Percentiles rank a stretch among this genome's conserved stretches.
These are phyloP conservation scores for Malassezia psittaci DNA, from an alignment of 1,284 basidiomycete species.

Conservation along the genomic window DNA sequence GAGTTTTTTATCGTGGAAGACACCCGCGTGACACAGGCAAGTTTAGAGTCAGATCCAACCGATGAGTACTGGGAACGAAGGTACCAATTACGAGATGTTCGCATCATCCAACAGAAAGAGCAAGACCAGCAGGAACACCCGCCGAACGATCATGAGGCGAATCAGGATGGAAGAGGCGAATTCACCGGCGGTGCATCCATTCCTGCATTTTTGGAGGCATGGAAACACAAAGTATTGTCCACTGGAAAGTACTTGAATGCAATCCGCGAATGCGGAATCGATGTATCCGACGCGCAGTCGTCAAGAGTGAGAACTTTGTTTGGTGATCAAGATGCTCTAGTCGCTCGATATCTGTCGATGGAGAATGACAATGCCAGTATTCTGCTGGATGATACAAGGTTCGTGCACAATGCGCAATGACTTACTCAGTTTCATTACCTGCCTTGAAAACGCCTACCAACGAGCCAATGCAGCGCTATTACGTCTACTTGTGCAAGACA, in stretches of 20 bases:
- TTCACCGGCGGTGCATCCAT: conserved; percentile 46
- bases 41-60: conserved; percentile 41
- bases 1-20: conserved; percentile 47
- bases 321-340: conserved; percentile 16
- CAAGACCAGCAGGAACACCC: conserved; percentile 26
- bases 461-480: conserved; percentile 41
- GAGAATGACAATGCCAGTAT: conserved; percentile 17
- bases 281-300: conserved; percentile 21
- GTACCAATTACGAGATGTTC: conserved; percentile 42
- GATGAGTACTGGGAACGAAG: conserved; percentile 48
- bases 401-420: not conserved
- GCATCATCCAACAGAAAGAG: conserved; percentile 28
- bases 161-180: conserved; percentile 50
- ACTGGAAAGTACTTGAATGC: conserved; percentile 47
- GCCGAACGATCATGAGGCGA: conserved; percentile 16
- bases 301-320: conserved; percentile 13
- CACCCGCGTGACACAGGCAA: conserved; percentile 39
- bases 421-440: conserved; percentile 29
- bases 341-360: conserved; percentile 1
- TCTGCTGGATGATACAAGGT: conserved; percentile 37
- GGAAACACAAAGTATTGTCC: conserved; percentile 46
- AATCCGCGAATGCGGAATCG: conserved; percentile 45
- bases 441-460: conserved; percentile 42
- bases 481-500: conserved; percentile 37
- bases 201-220: conserved; percentile 43